Conservation (phyloP, 257 asterid genomes). For the Hygrophila difformis region DNA sequence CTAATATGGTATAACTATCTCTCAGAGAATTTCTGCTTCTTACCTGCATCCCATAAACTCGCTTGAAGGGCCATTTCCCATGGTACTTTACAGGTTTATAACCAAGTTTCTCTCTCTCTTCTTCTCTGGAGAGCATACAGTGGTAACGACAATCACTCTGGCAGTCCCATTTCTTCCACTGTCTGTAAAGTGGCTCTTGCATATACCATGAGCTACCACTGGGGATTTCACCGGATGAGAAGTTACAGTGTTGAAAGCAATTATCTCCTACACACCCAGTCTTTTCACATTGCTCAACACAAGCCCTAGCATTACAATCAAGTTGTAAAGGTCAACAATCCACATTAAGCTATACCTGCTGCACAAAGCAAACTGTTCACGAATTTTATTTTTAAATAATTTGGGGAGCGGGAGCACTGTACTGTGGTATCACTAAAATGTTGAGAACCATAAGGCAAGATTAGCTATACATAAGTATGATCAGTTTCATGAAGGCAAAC, state of each 20-base stretch:
- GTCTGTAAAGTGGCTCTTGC: slow-evolving; percentile 71
- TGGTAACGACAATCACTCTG: slow-evolving; percentile 67
- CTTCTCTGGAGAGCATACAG: slow-evolving; percentile 71
- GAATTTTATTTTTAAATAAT: not conserved
- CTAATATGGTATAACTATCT: too few relatives aligned
- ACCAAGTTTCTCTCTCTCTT: slow-evolving; percentile 58
- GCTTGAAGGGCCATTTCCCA: slow-evolving; percentile 77
- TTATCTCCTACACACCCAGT: slow-evolving; percentile 67
- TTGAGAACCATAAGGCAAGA: slow-evolving; percentile 4
- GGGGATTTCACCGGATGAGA: slow-evolving; percentile 42
- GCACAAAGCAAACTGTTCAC: slow-evolving; percentile 4
- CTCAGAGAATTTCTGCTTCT: not conserved
- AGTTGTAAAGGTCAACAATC: slow-evolving; percentile 12
- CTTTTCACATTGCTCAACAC: slow-evolving; percentile 70
- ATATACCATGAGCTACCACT: slow-evolving; percentile 69
- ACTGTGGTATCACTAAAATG: slow-evolving; percentile 3
- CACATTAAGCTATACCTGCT: slow-evolving; percentile 9
- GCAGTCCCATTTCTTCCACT: slow-evolving; percentile 92
- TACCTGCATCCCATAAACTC: slow-evolving; percentile 72
- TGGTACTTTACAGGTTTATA: slow-evolving; percentile 66
- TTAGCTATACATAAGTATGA: not conserved
- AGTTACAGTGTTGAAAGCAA: slow-evolving; percentile 74
- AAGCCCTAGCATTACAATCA: slow-evolving; percentile 38
- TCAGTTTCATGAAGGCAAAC: not conserved
- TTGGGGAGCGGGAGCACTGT: too few relatives aligned